Evolutionary conservation across 73 alveolate species (phyloP), one percentile per base, ranked within the genome.

Genomic region (Blepharisma stoltei): DNA sequence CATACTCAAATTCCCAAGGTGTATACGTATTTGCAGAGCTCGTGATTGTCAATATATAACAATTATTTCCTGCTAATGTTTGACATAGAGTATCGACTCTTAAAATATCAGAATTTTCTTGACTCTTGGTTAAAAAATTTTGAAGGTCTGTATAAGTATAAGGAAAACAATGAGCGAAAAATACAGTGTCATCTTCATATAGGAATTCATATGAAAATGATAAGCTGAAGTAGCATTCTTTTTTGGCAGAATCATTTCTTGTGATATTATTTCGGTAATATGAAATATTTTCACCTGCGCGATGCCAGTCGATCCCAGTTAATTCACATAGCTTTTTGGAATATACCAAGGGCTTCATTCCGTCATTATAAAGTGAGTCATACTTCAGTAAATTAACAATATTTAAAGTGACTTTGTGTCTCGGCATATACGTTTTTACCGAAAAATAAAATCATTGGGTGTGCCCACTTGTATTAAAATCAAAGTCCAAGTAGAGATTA

Each of bases 371-470:
- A 6, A 97, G 86, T 38, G 99, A 93, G 66, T 90, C 98, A 27
- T 98, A 98, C 78, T 97, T 96, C 94, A 95, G 87, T 96, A 96
- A 86, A 89, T 97, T 97, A 55, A 96, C 93, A 27, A 97, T 97
- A 86, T 97, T 97, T 88, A 97, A 97, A 48, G 97, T 85, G 23
- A 60, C 73, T 9, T 11, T 50, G 2, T 14, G 46, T n/a, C 45
- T 11, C 7, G 71, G 45, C 41, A 32, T 32, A 32, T 32, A 94
- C 71, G 96, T 97, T 0, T 92, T 82, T 7, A 96, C 95, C 6
- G 97, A 84, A 86, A 96, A 97, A 76, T 93, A 96, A 81, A 92
- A 97, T 99, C 99, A 97, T 80, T 97, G 97, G 18, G 98, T 94
- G 83, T 96, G 94, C 70, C 98, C 98, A 52, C 96, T 92, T 11